Percentiles rank a stretch among this genome's conserved stretches.
Evolutionary conservation across 305 asterid species (phyloP).

Genomic region (Coffea humblotiana): DNA sequence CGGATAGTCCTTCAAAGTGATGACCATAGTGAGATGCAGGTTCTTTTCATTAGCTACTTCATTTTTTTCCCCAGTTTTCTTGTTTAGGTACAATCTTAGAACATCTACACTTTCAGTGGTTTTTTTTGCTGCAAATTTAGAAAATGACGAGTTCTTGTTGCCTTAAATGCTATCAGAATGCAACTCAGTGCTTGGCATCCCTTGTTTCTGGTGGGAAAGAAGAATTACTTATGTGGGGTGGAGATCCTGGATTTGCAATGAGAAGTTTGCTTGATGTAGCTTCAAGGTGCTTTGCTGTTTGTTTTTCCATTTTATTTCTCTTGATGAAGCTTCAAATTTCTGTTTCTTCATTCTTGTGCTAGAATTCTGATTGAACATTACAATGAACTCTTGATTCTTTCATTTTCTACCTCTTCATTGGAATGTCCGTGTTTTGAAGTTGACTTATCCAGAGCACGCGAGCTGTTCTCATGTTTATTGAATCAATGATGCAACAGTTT

Average conservation of each 20-base stretch:
- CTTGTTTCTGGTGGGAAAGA: slow-evolving; percentile 83
- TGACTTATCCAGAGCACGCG: not conserved
- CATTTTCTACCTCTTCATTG: not conserved
- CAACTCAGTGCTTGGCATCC: slow-evolving; percentile 90
- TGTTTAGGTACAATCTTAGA: not conserved
- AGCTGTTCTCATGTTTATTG: not conserved
- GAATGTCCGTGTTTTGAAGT: not conserved
- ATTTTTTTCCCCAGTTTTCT: slow-evolving; percentile 1
- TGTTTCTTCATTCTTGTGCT: not conserved
- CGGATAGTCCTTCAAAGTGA: slow-evolving; percentile 76
- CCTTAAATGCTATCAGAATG: slow-evolving; percentile 56
- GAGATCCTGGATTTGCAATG: slow-evolving; percentile 84
- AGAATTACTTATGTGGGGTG: slow-evolving; percentile 81
- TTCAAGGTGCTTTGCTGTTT: slow-evolving; percentile 62
- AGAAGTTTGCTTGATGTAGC: slow-evolving; percentile 92
- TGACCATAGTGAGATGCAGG: slow-evolving; percentile 97
- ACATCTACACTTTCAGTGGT: not conserved
- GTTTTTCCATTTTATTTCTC: slow-evolving; percentile 3
- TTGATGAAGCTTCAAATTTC: not conserved
- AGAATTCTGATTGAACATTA: not conserved
- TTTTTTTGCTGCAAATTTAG: slow-evolving; percentile 5
- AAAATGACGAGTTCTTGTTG: slow-evolving; percentile 26
- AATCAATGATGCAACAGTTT: not conserved
- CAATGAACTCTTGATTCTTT: not conserved
- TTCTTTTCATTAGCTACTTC: slow-evolving; percentile 15